phyloP scores from a whole-genome alignment of 805 yeast species.

The Ogataea henricii region DNA sequence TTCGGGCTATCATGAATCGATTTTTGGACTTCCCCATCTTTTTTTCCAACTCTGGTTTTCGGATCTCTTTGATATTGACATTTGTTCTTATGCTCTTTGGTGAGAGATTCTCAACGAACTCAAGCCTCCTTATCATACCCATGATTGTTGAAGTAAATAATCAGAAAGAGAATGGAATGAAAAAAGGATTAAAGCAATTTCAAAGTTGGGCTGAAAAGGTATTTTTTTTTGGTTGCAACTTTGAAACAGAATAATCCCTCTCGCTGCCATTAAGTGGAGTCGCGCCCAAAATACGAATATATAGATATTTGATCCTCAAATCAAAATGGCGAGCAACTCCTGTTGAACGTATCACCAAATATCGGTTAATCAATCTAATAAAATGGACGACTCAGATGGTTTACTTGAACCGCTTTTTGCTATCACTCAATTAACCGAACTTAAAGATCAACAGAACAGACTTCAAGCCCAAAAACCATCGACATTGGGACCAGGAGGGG shows the following conservation, averaged over 20 bases:
- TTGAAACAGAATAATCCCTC: constrained; percentile 1
- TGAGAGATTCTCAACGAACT: constrained; percentile 12
- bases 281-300: neutral
- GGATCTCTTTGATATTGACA: neutral
- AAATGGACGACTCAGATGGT: neutral
- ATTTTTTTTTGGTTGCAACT: neutral
- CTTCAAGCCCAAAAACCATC: neutral
- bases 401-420: neutral
- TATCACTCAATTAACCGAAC: neutral
- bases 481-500: neutral
- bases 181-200: neutral
- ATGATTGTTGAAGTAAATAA: neutral
- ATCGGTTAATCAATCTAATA: neutral
- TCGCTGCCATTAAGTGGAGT: neutral
- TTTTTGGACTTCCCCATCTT: constrained; percentile 17
- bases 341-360: neutral
- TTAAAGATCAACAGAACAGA: neutral
- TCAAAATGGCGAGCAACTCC: neutral
- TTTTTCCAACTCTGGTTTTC: constrained; percentile 3
- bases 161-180: neutral
- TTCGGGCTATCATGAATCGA: constrained; percentile 20
- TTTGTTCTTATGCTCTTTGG: constrained; percentile 3
- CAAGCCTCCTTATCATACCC: neutral
- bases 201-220: neutral
- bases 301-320: neutral